Evolutionary conservation across 225 moss, liverwort and hornwort species (phyloP), one percentile per base, ranked within the genome.

Genomic region (Takakia lepidozioides): DNA sequence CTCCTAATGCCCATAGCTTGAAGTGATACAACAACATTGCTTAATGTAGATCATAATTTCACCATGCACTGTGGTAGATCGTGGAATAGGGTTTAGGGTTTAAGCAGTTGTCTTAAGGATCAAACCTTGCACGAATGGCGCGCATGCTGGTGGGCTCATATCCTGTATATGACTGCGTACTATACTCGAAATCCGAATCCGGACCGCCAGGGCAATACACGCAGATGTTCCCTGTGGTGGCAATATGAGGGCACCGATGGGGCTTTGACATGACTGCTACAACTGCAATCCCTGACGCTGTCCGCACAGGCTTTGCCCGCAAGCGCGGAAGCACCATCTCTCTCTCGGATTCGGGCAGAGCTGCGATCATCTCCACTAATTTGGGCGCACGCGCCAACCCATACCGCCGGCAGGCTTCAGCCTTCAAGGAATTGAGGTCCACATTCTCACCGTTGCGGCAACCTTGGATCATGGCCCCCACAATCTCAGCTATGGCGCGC

Each of bases 81-180:
- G n/a, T n/a, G n/a, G n/a, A n/a, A n/a, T n/a, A n/a, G n/a, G n/a
- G n/a, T n/a, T n/a, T n/a, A n/a, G n/a, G n/a, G n/a, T n/a, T n/a
- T n/a, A n/a, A n/a, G n/a, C n/a, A n/a, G n/a, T n/a, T n/a, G n/a
- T n/a, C n/a, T n/a, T n/a, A 29, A 11, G 5, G 3, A 36, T 27
- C 48, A 20, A 17, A 95, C 90, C 95, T 91, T 25, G 91, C 98
- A 47, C 98, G 71, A 61, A 98, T 98, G 39, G 98, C 98, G 56
- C 98, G 91, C 98, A 98, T 98, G 49, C 98, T 98, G 36, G 98
- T 98, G 10, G 98, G 98, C 46, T 98, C 98, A 51, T 98, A 98
- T 43, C 98, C 98, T 42, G 98, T 98, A 61, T 98, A 98, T 29
- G 98, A 98, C 66, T 98, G 98, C 27, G 98, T 91, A 52, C 98